A percentile compares a stretch with the other conserved stretches of the same genome.
Evolutionary conservation across 495 filamentous ascomycete genomes (phyloP).

Genomic region (Lophiotrema nucula): DNA sequence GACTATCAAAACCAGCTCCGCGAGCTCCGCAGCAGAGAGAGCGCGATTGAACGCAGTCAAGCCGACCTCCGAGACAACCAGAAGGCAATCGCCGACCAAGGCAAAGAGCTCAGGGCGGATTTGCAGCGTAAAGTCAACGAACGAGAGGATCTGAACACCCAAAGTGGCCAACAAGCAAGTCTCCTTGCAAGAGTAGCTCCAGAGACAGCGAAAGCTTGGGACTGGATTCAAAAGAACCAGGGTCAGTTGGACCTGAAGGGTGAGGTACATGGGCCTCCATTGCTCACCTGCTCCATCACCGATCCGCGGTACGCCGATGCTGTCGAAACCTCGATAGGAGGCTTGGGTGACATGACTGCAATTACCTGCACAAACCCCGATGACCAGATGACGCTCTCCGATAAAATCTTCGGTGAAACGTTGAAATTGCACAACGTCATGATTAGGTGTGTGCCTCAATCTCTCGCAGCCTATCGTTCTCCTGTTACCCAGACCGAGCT

Average conservation of each 20-base stretch:
- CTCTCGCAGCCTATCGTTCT: constrained; percentile 53
- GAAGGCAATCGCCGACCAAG: constrained; percentile 7
- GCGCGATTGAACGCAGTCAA: constrained; percentile 44
- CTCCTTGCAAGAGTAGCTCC: constrained; percentile 56
- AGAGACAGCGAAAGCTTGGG: constrained; percentile 70
- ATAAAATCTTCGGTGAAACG: constrained; percentile 48
- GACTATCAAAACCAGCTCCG: constrained; percentile 51
- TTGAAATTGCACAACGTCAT: constrained; percentile 64
- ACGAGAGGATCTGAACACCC: constrained; percentile 65
- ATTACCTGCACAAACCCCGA: constrained; percentile 72
- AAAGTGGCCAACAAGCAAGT: constrained; percentile 69
- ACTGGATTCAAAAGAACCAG: constrained; percentile 74
- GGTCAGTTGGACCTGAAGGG: constrained; percentile 62
- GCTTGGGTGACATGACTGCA: constrained; percentile 58
- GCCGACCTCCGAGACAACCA: constrained; percentile 45
- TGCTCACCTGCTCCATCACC: constrained; percentile 78
- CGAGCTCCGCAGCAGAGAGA: constrained; percentile 23
- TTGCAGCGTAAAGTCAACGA: constrained; percentile 42
- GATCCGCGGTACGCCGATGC: constrained; percentile 69
- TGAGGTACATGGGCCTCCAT: constrained; percentile 79
- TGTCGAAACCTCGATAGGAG: constrained; percentile 69
- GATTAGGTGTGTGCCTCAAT: constrained; percentile 56
- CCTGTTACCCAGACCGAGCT: constrained; percentile 58
- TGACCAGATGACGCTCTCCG: constrained; percentile 70
- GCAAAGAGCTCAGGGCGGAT: constrained; percentile 2